Conservation (phyloP, 164 flowering plant genomes). For the Magnolia changhungtana region DNA sequence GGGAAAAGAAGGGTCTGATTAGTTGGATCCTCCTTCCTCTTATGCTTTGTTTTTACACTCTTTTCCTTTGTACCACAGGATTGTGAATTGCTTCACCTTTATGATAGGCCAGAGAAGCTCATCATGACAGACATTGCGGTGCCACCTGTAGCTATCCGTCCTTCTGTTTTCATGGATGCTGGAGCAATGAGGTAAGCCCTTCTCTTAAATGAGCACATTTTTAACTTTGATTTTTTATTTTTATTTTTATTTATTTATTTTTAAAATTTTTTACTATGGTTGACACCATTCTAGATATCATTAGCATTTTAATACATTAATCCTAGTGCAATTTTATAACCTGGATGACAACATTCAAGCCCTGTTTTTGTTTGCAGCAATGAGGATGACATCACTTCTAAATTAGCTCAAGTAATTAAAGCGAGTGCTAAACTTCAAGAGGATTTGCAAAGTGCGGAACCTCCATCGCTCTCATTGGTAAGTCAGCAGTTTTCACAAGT, state of each 20-base stretch:
- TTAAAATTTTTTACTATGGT: no score
- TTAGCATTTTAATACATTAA: no score
- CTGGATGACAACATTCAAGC: conserved; percentile 2
- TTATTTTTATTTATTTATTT: neutral
- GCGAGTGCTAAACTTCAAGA: conserved; percentile 54
- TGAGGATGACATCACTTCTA: conserved; percentile 77
- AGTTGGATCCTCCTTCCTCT: neutral
- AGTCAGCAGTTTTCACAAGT: neutral
- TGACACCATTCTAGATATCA: neutral
- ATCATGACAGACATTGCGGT: conserved; percentile 67
- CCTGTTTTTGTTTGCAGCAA: conserved; percentile 56
- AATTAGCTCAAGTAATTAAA: conserved; percentile 49
- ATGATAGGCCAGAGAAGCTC: conserved; percentile 85
- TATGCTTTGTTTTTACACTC: neutral
- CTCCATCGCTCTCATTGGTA: conserved; percentile 49
- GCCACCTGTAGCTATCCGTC: conserved; percentile 86
- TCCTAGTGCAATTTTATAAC: neutral
- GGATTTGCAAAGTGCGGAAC: conserved; percentile 36
- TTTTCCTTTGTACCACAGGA: conserved; percentile 46
- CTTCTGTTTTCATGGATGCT: conserved; percentile 67
- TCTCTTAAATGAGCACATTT: neutral
- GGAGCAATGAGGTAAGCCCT: conserved; percentile 53
- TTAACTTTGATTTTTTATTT: no score
- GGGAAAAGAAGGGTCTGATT: no score
- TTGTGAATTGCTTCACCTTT: conserved; percentile 76